Evolutionary conservation across 768 basidiomycete genomes (phyloP), one percentile per base, ranked within the genome.

Genomic region (Amanita pallidorosea): DNA sequence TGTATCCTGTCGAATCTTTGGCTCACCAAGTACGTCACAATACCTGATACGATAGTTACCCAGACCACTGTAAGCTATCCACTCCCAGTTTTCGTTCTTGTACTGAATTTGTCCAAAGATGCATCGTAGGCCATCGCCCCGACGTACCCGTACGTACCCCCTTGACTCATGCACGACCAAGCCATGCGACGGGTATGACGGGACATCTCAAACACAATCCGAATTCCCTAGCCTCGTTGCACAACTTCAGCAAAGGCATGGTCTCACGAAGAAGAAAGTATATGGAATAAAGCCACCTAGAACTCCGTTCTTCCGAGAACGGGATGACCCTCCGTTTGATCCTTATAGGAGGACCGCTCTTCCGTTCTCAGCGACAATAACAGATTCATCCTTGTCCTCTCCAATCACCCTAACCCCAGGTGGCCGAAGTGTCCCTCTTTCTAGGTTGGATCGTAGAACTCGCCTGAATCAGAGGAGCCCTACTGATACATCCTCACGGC

Each of bases 241-340:
- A 20, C 80, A 79, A 20, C 69, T 85, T 13, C 80, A 85, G 61
- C 78, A 81, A 57, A 72, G 78, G 33, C 83, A 85, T 51, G 83
- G 83, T 2, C 58, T 86, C 43, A 82, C 79, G 7, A 83, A 83
- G 66, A 85, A 84, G 65, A 81, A 81, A 56, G 70, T 80, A 7
- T 81, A 83, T 52, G 74, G 76, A 9, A 49, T 72, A 8, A 77
- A 79, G 57, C 71, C 77, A 15, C 55, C 65, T 15, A 68, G 74
- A 23, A 61, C 67, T 35, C 78, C 81, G 0, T 81, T 81, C 58
- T 69, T 81, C 57, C 67, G 70, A 37, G 77, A 46, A 7, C 18
- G 45, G 45, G 45, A 80, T 34, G 78, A 76, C 43, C 27, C 49
- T 45, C 27, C 42, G 56, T 48, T 55, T 51, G 52, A 61, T 53